Percentiles rank a stretch among this genome's conserved stretches.
These are phyloP conservation scores for Cichorium intybus DNA, from an alignment of 140 eudicot species.

Conservation along the genomic window DNA sequence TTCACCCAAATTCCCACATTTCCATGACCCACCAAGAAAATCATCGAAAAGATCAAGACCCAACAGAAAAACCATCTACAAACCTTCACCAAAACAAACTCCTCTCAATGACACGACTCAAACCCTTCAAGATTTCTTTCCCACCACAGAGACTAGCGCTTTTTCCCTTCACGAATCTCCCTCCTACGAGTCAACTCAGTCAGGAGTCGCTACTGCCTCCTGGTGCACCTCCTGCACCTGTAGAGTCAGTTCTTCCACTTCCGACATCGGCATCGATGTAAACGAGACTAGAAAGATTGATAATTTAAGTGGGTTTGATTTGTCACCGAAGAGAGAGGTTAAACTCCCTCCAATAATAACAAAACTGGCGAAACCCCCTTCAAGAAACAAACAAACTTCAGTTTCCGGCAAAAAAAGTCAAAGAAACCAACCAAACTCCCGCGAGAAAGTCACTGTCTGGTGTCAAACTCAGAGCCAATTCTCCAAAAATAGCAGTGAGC, in stretches of 20 bases:
- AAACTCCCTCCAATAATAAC: constrained; percentile 55
- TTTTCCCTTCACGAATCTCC: constrained; percentile 26
- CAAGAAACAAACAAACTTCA: constrained; percentile 4
- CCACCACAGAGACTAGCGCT: constrained; percentile 8
- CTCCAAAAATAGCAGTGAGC: constrained; percentile 42
- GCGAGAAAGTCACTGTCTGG: constrained; percentile 46
- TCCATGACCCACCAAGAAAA: constrained; percentile 54
- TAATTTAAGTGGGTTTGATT: constrained; percentile 1
- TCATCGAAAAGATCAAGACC: constrained; percentile 38
- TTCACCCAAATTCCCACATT: constrained; percentile 37
- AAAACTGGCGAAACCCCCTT: constrained; percentile 28
- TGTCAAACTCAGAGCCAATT: constrained; percentile 43
- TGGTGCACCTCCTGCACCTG: constrained; percentile 43
- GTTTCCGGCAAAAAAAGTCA: constrained; percentile 22
- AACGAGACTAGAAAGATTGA: constrained; percentile 19
- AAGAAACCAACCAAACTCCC: constrained; percentile 17
- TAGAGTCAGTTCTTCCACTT: constrained; percentile 42
- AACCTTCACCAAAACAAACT: constrained; percentile 58
- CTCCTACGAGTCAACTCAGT: constrained; percentile 44
- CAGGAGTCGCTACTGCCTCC: constrained; percentile 29
- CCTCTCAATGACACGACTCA: constrained; percentile 33
- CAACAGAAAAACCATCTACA: constrained; percentile 56
- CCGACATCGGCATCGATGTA: constrained; percentile 47
- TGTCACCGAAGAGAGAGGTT: constrained; percentile 34
- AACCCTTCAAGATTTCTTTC: constrained; percentile 33